A percentile compares a stretch with the other conserved stretches of the same genome.
Conservation (phyloP, 225 moss, liverwort and hornwort species). For the Asterella californica region DNA sequence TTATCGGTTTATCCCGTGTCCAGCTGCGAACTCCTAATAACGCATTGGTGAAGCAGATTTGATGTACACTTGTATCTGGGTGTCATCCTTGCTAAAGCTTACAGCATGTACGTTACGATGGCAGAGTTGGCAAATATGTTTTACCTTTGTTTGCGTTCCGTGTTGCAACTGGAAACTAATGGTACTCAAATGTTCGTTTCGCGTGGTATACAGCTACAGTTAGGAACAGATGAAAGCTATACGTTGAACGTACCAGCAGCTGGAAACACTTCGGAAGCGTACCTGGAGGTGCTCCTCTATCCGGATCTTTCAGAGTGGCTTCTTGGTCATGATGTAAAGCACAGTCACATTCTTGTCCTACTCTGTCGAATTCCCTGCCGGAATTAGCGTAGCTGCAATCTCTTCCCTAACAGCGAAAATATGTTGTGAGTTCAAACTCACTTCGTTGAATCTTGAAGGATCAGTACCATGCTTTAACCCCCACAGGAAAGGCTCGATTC, state of each 20-base stretch:
- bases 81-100: background rate
- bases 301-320: background rate
- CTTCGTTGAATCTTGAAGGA: background rate
- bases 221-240: conserved; percentile 51
- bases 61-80: background rate
- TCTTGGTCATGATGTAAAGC: background rate
- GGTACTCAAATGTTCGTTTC: background rate
- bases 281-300: conserved; percentile 33
- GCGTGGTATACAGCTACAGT: conserved; percentile 31
- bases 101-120: background rate
- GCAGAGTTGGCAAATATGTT: background rate
- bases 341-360: background rate
- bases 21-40: background rate
- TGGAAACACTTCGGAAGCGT: conserved; percentile 25
- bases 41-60: background rate
- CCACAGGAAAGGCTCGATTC: background rate
- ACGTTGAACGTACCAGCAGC: conserved; percentile 32
- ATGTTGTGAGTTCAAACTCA: background rate
- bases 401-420: background rate
- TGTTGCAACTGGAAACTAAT: background rate
- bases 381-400: background rate
- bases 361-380: background rate
- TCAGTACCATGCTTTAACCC: background rate
- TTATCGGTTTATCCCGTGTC: background rate
- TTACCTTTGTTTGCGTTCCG: background rate